phyloP scores from a whole-genome alignment of 305 asterid species.

The Solanum chacoense region DNA sequence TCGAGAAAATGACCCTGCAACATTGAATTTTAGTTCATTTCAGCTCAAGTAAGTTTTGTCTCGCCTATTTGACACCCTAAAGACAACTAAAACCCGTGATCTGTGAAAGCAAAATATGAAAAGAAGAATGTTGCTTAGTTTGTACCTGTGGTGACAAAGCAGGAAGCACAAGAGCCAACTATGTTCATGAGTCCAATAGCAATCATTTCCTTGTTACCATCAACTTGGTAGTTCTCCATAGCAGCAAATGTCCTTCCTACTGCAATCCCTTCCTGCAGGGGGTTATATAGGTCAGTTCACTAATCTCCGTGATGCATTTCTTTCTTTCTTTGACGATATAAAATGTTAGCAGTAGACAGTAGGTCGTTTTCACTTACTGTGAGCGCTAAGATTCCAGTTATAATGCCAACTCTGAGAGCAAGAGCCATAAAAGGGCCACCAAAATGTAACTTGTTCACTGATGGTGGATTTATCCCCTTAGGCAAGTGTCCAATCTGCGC shows the following conservation, averaged over 20 bases:
- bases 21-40: not conserved
- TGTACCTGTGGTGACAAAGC: conserved; percentile 80
- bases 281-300: not conserved
- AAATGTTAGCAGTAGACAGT: not conserved
- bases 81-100: not conserved
- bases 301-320: not conserved
- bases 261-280: conserved; percentile 78
- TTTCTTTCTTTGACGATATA: not conserved
- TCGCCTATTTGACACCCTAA: not conserved
- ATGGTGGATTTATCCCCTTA: conserved; percentile 84
- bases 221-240: conserved; percentile 72
- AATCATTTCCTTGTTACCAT: conserved; percentile 94
- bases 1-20: conserved; percentile 79
- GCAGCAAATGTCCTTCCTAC: conserved; percentile 92
- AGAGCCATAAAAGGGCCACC: conserved; percentile 46
- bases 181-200: conserved; percentile 94
- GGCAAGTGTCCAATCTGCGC: conserved; percentile 75
- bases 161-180: conserved; percentile 77
- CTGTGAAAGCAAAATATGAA: not conserved
- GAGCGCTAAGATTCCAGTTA: conserved; percentile 81
- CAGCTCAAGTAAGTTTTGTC: not conserved
- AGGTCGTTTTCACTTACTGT: conserved; percentile 41
- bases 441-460: conserved; percentile 58
- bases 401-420: conserved; percentile 69
- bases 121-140: not conserved